phyloP scores from a whole-genome alignment of 176 grass and related monocot species.

The Otatea glauca region DNA sequence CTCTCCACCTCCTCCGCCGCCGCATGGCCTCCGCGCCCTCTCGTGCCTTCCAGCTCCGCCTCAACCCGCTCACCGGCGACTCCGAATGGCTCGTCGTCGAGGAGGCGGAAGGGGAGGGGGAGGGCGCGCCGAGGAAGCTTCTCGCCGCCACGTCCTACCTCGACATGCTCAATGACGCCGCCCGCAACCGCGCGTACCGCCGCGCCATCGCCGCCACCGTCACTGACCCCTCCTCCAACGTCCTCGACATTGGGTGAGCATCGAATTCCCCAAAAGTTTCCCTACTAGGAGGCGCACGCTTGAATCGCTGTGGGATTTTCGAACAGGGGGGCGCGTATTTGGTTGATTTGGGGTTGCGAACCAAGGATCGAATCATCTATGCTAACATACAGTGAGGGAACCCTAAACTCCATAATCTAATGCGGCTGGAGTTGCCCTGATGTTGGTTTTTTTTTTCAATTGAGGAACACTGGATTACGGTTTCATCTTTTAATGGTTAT shows the following conservation, averaged over 20 bases:
- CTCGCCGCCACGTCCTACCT: constrained; percentile 83
- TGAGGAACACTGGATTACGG: background rate
- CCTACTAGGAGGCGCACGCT: background rate
- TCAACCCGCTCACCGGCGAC: constrained; percentile 89
- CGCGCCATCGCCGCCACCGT: constrained; percentile 69
- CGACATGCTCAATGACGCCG: constrained; percentile 90
- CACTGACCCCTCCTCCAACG: constrained; percentile 61
- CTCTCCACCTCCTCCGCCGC: constrained; percentile 21
- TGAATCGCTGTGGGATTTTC: background rate
- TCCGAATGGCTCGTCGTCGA: constrained; percentile 93
- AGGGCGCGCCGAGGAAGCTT: constrained; percentile 38
- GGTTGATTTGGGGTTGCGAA: background rate
- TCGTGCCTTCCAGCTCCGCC: constrained; percentile 81
- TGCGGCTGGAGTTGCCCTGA: background rate
- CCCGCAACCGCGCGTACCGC: constrained; percentile 75
- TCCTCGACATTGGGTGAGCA: constrained; percentile 91
- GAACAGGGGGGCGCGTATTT: background rate
- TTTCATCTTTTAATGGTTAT: too few relatives aligned
- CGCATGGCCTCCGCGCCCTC: constrained; percentile 45
- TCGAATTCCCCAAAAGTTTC: background rate
- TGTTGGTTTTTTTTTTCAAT: background rate
- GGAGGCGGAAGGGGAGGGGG: constrained; percentile 50
- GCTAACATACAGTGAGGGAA: background rate
- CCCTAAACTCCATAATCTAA: background rate
- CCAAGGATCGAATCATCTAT: background rate